Base-by-base conservation (phyloP, 2,329 filamentous ascomycete genomes). In the Karstenula rhodostoma region DNA sequence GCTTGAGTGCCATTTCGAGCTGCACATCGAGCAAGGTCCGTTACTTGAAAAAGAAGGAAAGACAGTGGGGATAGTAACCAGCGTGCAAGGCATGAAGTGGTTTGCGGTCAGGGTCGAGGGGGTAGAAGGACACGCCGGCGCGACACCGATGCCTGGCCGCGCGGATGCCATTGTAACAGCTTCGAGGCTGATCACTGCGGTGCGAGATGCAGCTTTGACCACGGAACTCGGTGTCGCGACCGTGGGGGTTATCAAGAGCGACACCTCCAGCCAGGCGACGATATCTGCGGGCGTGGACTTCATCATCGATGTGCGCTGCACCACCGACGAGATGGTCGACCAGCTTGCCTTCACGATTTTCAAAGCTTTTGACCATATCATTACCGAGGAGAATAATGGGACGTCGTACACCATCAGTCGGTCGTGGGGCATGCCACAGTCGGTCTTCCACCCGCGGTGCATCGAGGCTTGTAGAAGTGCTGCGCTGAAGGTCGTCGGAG, bases 1-100 rank as follows among this genome's bases (percentile, higher is more conserved):
- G 0, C 85, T 92, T 71, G 88, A 86, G 1, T 90, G 89, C 0
- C 90, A 94, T 73, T 93, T 94, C 68, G 91, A 94, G 74, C 82
- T 94, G 13, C 91, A 94, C 71, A 94, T 94, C 47, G 92, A 95
- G 73, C 92, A 96, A 74, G 90, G 91, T 0, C 90, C 90, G 0
- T 86, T 91, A 27, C 82, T 95, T 0, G 87, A 93, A 69, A 80
- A 81, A 2, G 82, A 84, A 48, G 74, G 80, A 3, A 83, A 87
- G 60, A 86, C 86, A 33, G 83, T 94, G 40, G 88, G 89, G 8
- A 83, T 91, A 2, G 90, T 93, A 7, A 84, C 85, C 33, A 89
- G 89, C 1, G 90, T 90, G 1, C 90, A 93, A 72, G 88, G 87
- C 3, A 92, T 91, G 76, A 85, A 86, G 57, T 93, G 90, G 91